Percentiles rank a stretch among this genome's conserved stretches.
Evolutionary conservation across 1,284 basidiomycete genomes (phyloP).

Genomic region (Inonotus hispidus): DNA sequence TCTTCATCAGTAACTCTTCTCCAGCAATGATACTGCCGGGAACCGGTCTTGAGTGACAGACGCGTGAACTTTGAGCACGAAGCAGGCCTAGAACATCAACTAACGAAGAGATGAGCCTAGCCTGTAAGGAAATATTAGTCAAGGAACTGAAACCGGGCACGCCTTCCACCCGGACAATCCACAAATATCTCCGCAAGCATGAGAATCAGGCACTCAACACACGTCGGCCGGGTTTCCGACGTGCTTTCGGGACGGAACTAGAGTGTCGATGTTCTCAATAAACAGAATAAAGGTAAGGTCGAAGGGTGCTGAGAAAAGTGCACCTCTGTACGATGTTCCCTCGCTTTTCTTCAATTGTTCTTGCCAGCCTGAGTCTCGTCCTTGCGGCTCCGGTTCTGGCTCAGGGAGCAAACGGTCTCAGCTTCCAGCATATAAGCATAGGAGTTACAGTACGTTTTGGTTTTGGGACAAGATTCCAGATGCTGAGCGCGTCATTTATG

Average conservation of each 20-base stretch:
- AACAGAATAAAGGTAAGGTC: neutral
- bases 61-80: neutral
- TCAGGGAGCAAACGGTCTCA: constrained; percentile 1
- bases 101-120: neutral
- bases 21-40: neutral
- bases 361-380: neutral
- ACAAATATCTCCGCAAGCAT: neutral
- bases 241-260: neutral
- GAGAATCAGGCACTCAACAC: neutral
- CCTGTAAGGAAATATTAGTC: neutral
- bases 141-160: neutral
- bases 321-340: neutral
- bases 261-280: neutral
- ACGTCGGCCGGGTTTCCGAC: neutral
- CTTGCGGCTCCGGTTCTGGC: neutral
- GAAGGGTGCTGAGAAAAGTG: neutral
- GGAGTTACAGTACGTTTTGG: neutral
- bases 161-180: neutral
- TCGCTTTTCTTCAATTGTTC: neutral
- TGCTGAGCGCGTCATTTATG: neutral
- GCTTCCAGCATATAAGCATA: constrained; percentile 1
- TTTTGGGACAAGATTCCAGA: neutral
- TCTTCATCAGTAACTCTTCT: neutral
- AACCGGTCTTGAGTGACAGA: neutral
- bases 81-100: neutral